phyloP scores from a whole-genome alignment of 352 stramenopile species.

The Globisporangium abappressorium region DNA sequence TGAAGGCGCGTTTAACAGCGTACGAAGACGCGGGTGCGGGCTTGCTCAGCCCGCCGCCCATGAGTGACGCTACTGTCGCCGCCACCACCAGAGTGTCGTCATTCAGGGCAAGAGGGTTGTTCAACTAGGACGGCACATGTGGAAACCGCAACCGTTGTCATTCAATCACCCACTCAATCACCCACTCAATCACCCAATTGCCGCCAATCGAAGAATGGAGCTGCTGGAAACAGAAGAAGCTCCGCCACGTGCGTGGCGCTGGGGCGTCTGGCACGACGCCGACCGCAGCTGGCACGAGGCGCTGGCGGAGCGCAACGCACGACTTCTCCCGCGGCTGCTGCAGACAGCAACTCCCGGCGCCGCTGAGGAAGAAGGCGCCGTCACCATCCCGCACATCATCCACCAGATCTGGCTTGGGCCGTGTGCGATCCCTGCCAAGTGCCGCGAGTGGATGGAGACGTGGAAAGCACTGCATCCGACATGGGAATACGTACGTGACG shows the following conservation, averaged over 20 bases:
- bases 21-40: constrained; percentile 19
- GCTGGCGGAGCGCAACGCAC: constrained; percentile 22
- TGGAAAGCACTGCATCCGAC: constrained; percentile 41
- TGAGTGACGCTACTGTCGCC: constrained; percentile 12
- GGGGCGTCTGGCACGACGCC: constrained; percentile 31
- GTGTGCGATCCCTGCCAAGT: constrained; percentile 23
- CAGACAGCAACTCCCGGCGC: neutral
- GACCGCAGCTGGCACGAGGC: constrained; percentile 27
- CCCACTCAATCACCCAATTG: constrained; percentile 2
- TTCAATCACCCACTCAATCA: neutral
- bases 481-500: constrained; percentile 30
- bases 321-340: constrained; percentile 5
- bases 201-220: neutral
- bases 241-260: constrained; percentile 21
- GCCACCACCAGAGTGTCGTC: neutral
- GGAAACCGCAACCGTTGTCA: neutral
- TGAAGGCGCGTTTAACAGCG: constrained; percentile 20
- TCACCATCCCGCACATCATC: constrained; percentile 39
- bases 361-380: neutral
- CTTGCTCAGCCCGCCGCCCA: constrained; percentile 51
- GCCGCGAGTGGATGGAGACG: constrained; percentile 35
- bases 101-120: neutral
- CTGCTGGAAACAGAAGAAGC: neutral
- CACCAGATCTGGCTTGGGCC: constrained; percentile 76
- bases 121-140: too few species aligned